phyloP scores from a whole-genome alignment of 345 rosid genomes.

The Rhizophora apiculata region DNA sequence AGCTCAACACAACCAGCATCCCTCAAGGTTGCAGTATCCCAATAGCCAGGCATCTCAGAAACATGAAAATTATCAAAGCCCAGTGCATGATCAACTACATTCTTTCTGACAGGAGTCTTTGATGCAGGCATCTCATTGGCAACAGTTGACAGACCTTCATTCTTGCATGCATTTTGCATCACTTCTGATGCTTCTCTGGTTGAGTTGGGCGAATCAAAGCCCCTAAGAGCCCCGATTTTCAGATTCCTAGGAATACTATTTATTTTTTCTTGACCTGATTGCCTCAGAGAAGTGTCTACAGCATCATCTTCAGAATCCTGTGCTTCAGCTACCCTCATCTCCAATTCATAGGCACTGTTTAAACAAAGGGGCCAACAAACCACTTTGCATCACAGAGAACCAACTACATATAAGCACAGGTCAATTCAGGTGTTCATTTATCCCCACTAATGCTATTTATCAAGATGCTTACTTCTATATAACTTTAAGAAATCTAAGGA shows the following conservation, averaged over 20 bases:
- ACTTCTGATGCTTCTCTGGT: constrained; percentile 23
- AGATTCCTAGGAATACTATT: constrained; percentile 47
- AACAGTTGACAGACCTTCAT: constrained; percentile 26
- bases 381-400: background rate
- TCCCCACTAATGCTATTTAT: background rate
- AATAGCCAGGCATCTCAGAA: constrained; percentile 26
- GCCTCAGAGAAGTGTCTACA: constrained; percentile 38
- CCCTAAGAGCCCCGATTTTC: constrained; percentile 30
- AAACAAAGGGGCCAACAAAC: background rate
- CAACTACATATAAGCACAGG: background rate
- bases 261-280: constrained; percentile 19
- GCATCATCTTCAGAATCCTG: constrained; percentile 87
- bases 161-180: constrained; percentile 16
- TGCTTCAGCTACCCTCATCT: constrained; percentile 81
- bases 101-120: constrained; percentile 32
- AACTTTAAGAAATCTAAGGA: background rate
- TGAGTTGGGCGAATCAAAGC: constrained; percentile 29
- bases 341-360: constrained; percentile 65
- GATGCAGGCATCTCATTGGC: constrained; percentile 24
- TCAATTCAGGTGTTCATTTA: no score
- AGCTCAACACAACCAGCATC: constrained; percentile 16
- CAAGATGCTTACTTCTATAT: background rate
- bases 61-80: constrained; percentile 21
- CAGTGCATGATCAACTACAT: constrained; percentile 22
- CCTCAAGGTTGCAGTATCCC: constrained; percentile 8